These are phyloP conservation scores for Cadophora gregata DNA, from an alignment of 2,329 filamentous ascomycete genomes.

Conservation along the genomic window DNA sequence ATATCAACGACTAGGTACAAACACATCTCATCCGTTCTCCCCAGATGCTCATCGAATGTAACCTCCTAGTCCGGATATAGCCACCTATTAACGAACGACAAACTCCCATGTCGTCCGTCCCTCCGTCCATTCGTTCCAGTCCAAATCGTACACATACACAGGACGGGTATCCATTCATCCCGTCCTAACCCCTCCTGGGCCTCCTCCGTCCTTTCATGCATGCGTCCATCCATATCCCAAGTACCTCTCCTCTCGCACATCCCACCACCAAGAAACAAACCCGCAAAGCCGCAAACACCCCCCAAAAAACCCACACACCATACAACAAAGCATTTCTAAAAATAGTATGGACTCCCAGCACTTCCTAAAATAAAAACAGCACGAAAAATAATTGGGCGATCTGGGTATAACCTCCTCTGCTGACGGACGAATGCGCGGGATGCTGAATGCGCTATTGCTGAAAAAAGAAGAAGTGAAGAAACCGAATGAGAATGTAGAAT, in stretches of 20 bases:
- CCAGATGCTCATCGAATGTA: too few species aligned
- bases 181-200: background rate
- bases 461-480: conserved; percentile 11
- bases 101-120: too few species aligned
- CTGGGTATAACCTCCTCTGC: conserved; percentile 34
- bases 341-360: background rate
- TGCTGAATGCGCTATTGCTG: background rate
- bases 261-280: background rate
- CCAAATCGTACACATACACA: conserved; percentile 11
- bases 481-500: background rate
- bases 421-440: background rate
- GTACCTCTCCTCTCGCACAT: background rate
- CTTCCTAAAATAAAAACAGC: background rate
- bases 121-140: too few species aligned
- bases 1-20: too few species aligned
- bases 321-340: background rate
- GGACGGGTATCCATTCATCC: background rate
- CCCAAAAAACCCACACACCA: background rate
- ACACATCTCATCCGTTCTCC: too few species aligned
- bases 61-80: too few species aligned
- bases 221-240: background rate
- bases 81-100: too few species aligned
- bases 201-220: background rate
- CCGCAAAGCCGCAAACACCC: background rate
- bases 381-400: conserved; percentile 13